phyloP scores from a whole-genome alignment of 495 filamentous ascomycete species.

The Paragyromitra xinjiangensis region DNA sequence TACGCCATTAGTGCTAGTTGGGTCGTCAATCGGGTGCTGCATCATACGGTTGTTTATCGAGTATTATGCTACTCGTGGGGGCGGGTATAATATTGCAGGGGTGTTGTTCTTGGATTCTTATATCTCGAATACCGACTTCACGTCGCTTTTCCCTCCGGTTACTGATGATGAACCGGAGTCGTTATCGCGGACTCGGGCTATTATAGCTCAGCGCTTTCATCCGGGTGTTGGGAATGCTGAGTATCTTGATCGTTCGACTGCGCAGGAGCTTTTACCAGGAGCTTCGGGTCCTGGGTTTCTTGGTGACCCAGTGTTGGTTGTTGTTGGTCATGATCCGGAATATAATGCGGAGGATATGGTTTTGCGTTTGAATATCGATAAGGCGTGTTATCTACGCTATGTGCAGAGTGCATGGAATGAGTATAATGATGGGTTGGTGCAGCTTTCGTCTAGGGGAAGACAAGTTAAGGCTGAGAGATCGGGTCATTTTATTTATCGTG shows the following conservation, averaged over 20 bases:
- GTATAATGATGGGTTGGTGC: conserved; percentile 16
- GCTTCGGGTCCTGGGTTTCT: neutral
- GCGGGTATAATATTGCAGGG: neutral
- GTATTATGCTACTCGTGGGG: neutral
- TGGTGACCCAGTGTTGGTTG: neutral
- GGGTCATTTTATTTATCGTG: conserved; percentile 42
- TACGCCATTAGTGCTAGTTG: conserved; percentile 24
- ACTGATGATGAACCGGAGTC: conserved; percentile 5
- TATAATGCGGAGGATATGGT: conserved; percentile 40
- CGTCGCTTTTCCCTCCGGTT: conserved; percentile 17
- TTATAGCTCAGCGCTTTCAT: conserved; percentile 28
- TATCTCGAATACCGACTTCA: conserved; percentile 41
- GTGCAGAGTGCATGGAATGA: conserved; percentile 30
- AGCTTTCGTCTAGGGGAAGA: conserved; percentile 24
- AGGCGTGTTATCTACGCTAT: conserved; percentile 41
- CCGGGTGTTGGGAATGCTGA: conserved; percentile 32
- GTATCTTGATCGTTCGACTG: conserved; percentile 18
- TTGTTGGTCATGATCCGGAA: conserved; percentile 34
- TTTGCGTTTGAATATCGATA: conserved; percentile 11
- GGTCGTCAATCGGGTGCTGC: conserved; percentile 37
- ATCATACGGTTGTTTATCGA: conserved; percentile 31
- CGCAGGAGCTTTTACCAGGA: conserved; percentile 15
- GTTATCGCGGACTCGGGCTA: conserved; percentile 31
- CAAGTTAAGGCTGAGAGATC: conserved; percentile 23
- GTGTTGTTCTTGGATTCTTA: conserved; percentile 42